These are phyloP conservation scores for Russula dissimulans DNA, from an alignment of 768 basidiomycete species.

Conservation along the genomic window DNA sequence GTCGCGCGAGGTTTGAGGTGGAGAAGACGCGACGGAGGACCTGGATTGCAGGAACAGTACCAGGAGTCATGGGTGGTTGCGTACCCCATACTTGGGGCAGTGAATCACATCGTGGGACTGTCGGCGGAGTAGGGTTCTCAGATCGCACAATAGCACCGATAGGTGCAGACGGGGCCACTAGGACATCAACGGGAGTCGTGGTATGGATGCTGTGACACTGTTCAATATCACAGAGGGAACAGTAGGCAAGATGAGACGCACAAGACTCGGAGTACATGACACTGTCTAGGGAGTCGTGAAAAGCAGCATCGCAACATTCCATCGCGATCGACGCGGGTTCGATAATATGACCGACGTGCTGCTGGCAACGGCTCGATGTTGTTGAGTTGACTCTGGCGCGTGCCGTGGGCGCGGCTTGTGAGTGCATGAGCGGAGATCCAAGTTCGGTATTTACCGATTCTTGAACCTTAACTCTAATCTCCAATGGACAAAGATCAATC, in stretches of 20 bases:
- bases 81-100: background rate
- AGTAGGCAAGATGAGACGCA: background rate
- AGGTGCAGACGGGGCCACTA: background rate
- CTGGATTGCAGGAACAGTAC: constrained; percentile 8
- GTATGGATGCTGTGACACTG: background rate
- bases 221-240: background rate
- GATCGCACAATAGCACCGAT: background rate
- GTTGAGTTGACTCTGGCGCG: background rate
- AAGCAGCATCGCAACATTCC: constrained; percentile 76
- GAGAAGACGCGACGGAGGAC: constrained; percentile 17
- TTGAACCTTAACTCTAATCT: constrained; percentile 17
- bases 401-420: background rate
- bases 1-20: background rate
- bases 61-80: background rate
- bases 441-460: background rate
- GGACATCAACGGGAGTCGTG: background rate
- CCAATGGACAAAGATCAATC: background rate
- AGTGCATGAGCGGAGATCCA: background rate
- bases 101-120: background rate
- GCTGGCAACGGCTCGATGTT: background rate
- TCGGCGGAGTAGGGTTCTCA: background rate
- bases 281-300: constrained; percentile 28
- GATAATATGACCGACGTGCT: background rate
- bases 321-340: constrained; percentile 37
- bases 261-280: constrained; percentile 28